Evolutionary conservation across 495 filamentous ascomycete genomes (phyloP), one percentile per base, ranked within the genome.

Genomic region (Hyphodiscus hymeniophilus): DNA sequence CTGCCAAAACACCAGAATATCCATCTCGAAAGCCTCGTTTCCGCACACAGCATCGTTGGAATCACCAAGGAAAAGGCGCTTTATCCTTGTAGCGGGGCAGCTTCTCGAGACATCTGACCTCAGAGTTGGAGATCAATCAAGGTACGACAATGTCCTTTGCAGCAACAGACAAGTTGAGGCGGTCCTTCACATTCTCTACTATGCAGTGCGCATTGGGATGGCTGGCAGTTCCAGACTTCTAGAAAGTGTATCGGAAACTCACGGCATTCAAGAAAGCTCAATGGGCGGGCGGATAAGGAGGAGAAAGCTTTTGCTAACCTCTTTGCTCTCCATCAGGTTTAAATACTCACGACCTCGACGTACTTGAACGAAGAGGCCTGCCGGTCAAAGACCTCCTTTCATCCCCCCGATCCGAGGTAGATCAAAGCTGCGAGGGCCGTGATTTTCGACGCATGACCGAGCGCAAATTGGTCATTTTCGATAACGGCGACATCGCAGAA

Each of bases 61-160:
- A 16, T 43, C 21, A 35, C 11, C 44, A 44, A n/a, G n/a, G 48
- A 31, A 45, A 48, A 42, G 28, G 32, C 48, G 53, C 48, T 26
- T 17, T 16, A 51, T 48, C 47, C 48, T 56, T 47, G 53, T 51
- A 56, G 53, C 53, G 53, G 53, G 53, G 53, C 46, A 49, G 15
- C 24, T 22, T 31, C 23, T 39, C 43, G 28, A 40, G 43, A 18
- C 26, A 39, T 28, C 40, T 48, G 38, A 56, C 43, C 47, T 48
- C 38, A 42, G 38, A 47, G 36, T 39, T 43, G 22, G 32, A 38
- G 16, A 47, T 42, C 36, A 43, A n/a, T n/a, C n/a, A 30, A 56
- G 53, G 53, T 56, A 56, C 24, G 53, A 13, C 45, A 21, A 51
- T 38, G 5, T 48, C 32, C 30, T 33, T 16, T 36, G 16, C 20